Conservation (phyloP, 768 basidiomycete species). For the Lactarius tabidus region DNA sequence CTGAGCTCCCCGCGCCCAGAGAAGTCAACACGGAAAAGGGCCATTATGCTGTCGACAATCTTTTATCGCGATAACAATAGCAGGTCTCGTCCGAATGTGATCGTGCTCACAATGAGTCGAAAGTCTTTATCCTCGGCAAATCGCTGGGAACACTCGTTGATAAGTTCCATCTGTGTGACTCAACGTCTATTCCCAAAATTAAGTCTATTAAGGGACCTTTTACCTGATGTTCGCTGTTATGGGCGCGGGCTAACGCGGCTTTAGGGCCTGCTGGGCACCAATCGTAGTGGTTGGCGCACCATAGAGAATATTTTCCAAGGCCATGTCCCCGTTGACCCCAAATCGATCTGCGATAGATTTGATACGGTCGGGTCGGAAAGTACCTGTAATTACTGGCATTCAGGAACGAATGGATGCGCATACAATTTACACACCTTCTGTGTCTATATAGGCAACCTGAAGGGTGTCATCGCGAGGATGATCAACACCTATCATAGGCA, state of each 20-base stretch:
- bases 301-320: slow-evolving; percentile 88
- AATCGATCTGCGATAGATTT: slow-evolving; percentile 88
- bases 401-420: not conserved
- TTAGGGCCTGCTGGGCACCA: slow-evolving; percentile 11
- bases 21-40: slow-evolving; percentile 90
- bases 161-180: slow-evolving; percentile 74
- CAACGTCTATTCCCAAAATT: slow-evolving; percentile 8
- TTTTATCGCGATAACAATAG: slow-evolving; percentile 32
- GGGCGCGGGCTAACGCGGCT: slow-evolving; percentile 63
- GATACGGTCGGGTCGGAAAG: slow-evolving; percentile 93
- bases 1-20: slow-evolving; percentile 92
- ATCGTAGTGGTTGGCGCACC: slow-evolving; percentile 39
- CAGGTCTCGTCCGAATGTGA: not conserved
- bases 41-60: slow-evolving; percentile 98
- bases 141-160: slow-evolving; percentile 82
- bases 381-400: slow-evolving; percentile 45
- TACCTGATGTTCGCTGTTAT: slow-evolving; percentile 91
- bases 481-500: slow-evolving; percentile 2
- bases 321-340: slow-evolving; percentile 86
- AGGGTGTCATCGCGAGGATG: slow-evolving; percentile 1
- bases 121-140: slow-evolving; percentile 90
- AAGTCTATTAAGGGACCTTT: not conserved
- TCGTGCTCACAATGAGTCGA: slow-evolving; percentile 52
- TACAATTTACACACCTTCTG: slow-evolving; percentile 54
- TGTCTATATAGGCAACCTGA: slow-evolving; percentile 89